A percentile compares a stretch with the other conserved stretches of the same genome.
phyloP scores from a whole-genome alignment of 2,329 filamentous ascomycete species.

The Arthrobotrys sphaeroides region DNA sequence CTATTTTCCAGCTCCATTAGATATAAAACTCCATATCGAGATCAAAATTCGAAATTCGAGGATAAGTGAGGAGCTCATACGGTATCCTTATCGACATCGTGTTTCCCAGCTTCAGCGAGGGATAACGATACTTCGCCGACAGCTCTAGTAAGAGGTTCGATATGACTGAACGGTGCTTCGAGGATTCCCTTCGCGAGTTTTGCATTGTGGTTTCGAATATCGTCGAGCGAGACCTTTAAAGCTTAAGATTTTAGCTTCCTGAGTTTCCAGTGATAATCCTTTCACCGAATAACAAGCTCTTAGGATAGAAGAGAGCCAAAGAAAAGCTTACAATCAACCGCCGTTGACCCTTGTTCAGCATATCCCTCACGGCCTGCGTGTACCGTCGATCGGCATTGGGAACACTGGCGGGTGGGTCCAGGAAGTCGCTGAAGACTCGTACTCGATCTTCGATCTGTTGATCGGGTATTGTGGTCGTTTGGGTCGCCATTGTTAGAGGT shows the following conservation, averaged over 20 bases:
- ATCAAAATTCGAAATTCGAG: neutral
- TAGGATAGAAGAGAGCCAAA: neutral
- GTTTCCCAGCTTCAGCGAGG: constrained; percentile 76
- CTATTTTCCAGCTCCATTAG: constrained; percentile 58
- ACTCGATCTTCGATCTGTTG: constrained; percentile 54
- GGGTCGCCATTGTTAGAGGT: constrained; percentile 24
- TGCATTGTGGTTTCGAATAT: constrained; percentile 41
- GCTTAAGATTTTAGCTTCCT: neutral
- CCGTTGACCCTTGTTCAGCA: constrained; percentile 74
- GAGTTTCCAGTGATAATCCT: neutral
- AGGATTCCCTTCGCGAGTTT: constrained; percentile 71
- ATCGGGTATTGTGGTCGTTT: constrained; percentile 38
- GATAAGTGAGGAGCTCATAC: constrained; percentile 62
- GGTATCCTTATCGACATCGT: constrained; percentile 79
- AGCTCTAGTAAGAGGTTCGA: constrained; percentile 86
- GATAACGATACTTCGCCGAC: constrained; percentile 88
- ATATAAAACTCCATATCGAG: neutral
- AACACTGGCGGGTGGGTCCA: constrained; percentile 54
- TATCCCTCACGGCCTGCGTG: constrained; percentile 61
- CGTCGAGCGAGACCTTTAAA: constrained; percentile 47
- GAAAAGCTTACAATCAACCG: constrained; percentile 71
- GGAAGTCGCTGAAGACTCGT: constrained; percentile 56
- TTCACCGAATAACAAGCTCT: neutral
- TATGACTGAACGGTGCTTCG: constrained; percentile 85
- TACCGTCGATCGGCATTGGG: constrained; percentile 58